Evolutionary conservation across 1,139 yeast species (phyloP).

Genomic region (Wickerhamiella pararugosa): DNA sequence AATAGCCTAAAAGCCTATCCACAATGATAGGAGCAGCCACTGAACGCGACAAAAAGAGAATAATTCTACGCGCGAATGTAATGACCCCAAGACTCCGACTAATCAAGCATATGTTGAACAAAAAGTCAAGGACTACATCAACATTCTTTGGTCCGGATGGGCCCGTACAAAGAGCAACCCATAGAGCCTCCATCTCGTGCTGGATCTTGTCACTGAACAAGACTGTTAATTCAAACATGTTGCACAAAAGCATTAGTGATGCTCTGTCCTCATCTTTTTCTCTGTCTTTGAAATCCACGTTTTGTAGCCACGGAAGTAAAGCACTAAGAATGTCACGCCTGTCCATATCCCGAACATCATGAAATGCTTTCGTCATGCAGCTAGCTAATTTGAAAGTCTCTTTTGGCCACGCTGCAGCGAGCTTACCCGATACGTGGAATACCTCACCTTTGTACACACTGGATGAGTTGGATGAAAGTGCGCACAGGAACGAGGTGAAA

Average conservation of each 20-base stretch:
- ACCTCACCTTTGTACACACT: constrained; percentile 68
- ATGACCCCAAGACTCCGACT: constrained; percentile 63
- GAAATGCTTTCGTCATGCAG: constrained; percentile 56
- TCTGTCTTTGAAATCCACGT: constrained; percentile 38
- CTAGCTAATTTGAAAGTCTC: constrained; percentile 50
- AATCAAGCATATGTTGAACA: constrained; percentile 53
- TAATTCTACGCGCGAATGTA: constrained; percentile 62
- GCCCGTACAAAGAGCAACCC: constrained; percentile 82
- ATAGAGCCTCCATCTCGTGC: constrained; percentile 80
- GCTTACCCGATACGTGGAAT: constrained; percentile 48
- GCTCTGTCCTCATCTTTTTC: constrained; percentile 17
- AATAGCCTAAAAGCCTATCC: constrained; percentile 48
- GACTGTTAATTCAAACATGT: constrained; percentile 72
- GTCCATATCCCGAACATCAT: constrained; percentile 40
- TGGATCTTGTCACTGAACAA: constrained; percentile 58
- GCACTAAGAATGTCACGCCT: constrained; percentile 70
- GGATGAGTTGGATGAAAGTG: constrained; percentile 49
- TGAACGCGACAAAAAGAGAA: constrained; percentile 54
- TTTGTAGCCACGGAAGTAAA: constrained; percentile 80
- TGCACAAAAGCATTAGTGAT: constrained; percentile 56
- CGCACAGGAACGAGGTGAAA: constrained; percentile 39
- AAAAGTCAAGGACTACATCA: constrained; percentile 54
- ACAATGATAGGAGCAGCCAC: constrained; percentile 43
- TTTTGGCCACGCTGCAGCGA: constrained; percentile 44
- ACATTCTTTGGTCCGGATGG: constrained; percentile 45